These are phyloP conservation scores for Calonectria leucothoes DNA, from an alignment of 2,329 filamentous ascomycete species.

Conservation along the genomic window DNA sequence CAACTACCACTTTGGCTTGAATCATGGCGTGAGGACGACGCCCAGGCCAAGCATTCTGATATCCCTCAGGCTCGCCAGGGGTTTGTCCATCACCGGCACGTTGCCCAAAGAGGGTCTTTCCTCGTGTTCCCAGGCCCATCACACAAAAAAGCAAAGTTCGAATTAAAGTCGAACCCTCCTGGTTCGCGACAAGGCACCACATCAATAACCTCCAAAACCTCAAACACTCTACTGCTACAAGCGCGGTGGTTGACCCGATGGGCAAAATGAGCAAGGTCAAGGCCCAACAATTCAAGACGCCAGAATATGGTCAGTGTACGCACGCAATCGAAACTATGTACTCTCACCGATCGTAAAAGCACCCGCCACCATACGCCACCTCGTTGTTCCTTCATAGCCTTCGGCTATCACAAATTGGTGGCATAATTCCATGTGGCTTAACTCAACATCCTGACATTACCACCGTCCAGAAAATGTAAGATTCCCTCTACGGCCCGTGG, in stretches of 20 bases:
- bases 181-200: slow-evolving; percentile 15
- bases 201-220: slow-evolving; percentile 12
- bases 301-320: slow-evolving; percentile 21
- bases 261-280: slow-evolving; percentile 22
- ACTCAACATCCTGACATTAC: not conserved
- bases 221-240: not conserved
- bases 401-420: not conserved
- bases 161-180: slow-evolving; percentile 11
- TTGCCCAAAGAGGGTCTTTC: not conserved
- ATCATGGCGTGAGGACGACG: not conserved
- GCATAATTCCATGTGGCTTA: not conserved
- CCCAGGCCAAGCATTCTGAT: not conserved
- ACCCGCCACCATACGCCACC: slow-evolving; percentile 22
- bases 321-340: not conserved
- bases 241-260: not conserved
- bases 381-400: not conserved
- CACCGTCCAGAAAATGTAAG: slow-evolving; percentile 16
- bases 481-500: slow-evolving; percentile 1
- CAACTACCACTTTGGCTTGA: not conserved
- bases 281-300: slow-evolving; percentile 29
- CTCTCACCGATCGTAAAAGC: slow-evolving; percentile 26
- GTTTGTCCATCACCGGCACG: not conserved
- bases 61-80: not conserved
- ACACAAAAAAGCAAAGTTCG: slow-evolving; percentile 9
- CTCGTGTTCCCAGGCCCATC: not conserved